Evolutionary conservation across 177 flowering plant genomes (phyloP).

Genomic region (Vitis hybrid): DNA sequence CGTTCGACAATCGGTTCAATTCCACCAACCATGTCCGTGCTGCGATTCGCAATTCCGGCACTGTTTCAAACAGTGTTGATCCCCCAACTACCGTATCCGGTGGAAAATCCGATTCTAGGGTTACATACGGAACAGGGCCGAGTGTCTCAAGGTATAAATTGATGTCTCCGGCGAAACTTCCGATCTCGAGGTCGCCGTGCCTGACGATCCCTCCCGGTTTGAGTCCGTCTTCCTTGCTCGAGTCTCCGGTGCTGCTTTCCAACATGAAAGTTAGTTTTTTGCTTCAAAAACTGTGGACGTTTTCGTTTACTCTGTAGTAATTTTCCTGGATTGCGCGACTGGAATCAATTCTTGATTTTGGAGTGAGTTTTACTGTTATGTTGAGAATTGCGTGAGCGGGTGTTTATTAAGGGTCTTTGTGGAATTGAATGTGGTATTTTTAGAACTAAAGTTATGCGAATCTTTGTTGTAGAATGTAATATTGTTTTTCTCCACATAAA

Average conservation of each 20-base stretch:
- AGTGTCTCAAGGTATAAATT: conserved; percentile 17
- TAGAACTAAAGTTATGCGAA: too few relatives aligned
- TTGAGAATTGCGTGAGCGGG: too few relatives aligned
- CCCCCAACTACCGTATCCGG: neutral
- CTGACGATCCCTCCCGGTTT: conserved; percentile 12
- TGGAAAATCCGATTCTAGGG: neutral
- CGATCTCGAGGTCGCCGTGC: conserved; percentile 18
- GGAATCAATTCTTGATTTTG: conserved; percentile 1
- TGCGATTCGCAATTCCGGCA: neutral
- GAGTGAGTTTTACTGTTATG: neutral
- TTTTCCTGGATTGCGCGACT: neutral
- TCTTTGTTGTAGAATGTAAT: neutral
- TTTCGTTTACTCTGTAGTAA: neutral
- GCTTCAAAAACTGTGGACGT: neutral
- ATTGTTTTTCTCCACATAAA: neutral
- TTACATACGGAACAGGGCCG: neutral
- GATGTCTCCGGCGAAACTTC: conserved; percentile 27
- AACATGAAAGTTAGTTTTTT: conserved; percentile 13
- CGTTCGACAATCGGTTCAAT: neutral
- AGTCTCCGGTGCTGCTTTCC: conserved; percentile 21
- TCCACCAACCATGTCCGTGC: neutral
- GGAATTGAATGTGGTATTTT: too few relatives aligned
- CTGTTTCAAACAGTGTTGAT: neutral
- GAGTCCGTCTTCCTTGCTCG: conserved; percentile 21
- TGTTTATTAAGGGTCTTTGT: too few relatives aligned